phyloP scores from a whole-genome alignment of 768 basidiomycete species.

The Grammothele lineata region DNA sequence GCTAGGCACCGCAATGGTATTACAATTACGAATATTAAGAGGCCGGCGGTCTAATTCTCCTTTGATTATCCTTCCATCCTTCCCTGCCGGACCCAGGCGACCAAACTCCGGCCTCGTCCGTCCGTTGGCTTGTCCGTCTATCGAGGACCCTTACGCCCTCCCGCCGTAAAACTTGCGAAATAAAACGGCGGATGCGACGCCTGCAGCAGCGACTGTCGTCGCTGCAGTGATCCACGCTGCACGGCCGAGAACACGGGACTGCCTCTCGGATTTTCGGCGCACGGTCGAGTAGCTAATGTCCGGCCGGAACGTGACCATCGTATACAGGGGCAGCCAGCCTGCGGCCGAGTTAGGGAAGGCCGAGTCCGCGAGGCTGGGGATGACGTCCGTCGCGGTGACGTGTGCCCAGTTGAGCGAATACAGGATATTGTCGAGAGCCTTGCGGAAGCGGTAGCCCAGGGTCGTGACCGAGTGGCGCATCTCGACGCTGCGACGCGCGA shows the following conservation, averaged over 20 bases:
- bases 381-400: slow-evolving; percentile 43
- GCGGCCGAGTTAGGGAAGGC: slow-evolving; percentile 39
- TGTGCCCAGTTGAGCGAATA: slow-evolving; percentile 55
- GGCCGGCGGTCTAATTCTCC: no score
- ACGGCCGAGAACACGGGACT: slow-evolving; percentile 56
- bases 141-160: no score
- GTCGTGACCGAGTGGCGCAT: slow-evolving; percentile 93
- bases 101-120: no score
- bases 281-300: slow-evolving; percentile 90
- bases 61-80: no score
- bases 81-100: no score
- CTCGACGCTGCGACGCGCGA: slow-evolving; percentile 59
- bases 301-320: slow-evolving; percentile 97
- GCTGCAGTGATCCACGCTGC: slow-evolving; percentile 46
- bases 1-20: no score
- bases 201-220: slow-evolving; percentile 39
- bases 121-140: no score
- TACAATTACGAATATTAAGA: no score
- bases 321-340: slow-evolving; percentile 93
- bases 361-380: slow-evolving; percentile 27
- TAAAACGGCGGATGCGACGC: slow-evolving; percentile 33
- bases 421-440: slow-evolving; percentile 73
- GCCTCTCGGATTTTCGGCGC: slow-evolving; percentile 61
- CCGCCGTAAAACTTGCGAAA: no score
- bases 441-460: slow-evolving; percentile 71